Base-by-base conservation (phyloP, 345 rosid species). In the Reutealis trisperma region DNA sequence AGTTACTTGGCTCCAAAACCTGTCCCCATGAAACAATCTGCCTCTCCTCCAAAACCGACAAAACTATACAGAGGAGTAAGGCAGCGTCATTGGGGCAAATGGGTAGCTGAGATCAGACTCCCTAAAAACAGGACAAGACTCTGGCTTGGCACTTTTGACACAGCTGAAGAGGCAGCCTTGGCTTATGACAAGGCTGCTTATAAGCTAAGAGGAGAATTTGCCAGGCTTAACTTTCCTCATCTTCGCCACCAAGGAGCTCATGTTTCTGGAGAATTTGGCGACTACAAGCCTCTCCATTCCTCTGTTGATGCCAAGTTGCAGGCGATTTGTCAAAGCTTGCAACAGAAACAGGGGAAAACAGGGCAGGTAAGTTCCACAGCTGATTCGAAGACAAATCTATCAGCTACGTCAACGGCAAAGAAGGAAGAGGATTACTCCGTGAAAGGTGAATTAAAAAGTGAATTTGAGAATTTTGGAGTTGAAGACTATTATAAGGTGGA, bases 21-120 rank as follows among this genome's bases (percentile, higher is more conserved):
- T 14, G 80, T 86, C n/a, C 85, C 90, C 24, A 92, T 92, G 98
- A 92, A 91, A 81, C 85, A 75, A 47, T 77, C 77, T 27, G 51
- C 84, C 14, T 52, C 81, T 16, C 9, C 77, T 18, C 78, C 82
- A 2, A 94, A 89, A 83, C 75, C 91, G 64, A 80, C 88, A 24
- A 92, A 92, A 64, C 94, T 94, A 1, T 92, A 88, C 78, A 71
- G 97, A 75, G 98, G 98, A 76, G 96, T 94, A 77, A 91, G 98
- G 80, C 98, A 94, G 84, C 80, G 98, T 66, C 98, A 94, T 75
- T 94, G 97, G 97, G 97, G 98, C 24, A 94, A 94, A 66, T 94
- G 97, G 98, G 98, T 92, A 0, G 97, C 98, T 32, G 97, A 94
- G 86, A 94, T 92, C 78, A 88, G 97, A 80, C 90, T 94, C 47